These are phyloP conservation scores for Cordyceps fumosorosea DNA, from an alignment of 2,329 filamentous ascomycete genomes.

Conservation along the genomic window DNA sequence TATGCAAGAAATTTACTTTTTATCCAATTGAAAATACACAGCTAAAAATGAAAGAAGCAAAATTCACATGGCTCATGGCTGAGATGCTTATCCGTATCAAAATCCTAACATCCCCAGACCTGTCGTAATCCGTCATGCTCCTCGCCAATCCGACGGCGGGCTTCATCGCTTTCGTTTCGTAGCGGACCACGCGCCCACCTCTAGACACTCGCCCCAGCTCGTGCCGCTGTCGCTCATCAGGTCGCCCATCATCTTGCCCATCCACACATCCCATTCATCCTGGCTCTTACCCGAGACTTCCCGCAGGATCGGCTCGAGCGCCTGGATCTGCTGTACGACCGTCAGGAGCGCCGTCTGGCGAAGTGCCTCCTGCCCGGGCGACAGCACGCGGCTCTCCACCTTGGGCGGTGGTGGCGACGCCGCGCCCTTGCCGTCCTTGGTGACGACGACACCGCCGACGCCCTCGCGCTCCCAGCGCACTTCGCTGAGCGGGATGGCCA, in stretches of 20 bases:
- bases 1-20: neutral
- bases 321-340: slow-evolving; percentile 76
- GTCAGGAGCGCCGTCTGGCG: slow-evolving; percentile 67
- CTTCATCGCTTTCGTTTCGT: slow-evolving; percentile 51
- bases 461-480: slow-evolving; percentile 81
- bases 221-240: slow-evolving; percentile 73
- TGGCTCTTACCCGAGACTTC: slow-evolving; percentile 80
- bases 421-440: slow-evolving; percentile 45
- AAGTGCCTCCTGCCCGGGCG: slow-evolving; percentile 59
- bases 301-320: slow-evolving; percentile 73
- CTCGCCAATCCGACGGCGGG: slow-evolving; percentile 7
- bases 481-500: slow-evolving; percentile 83
- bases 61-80: neutral
- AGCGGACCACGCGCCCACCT: slow-evolving; percentile 80
- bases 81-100: neutral
- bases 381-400: slow-evolving; percentile 36
- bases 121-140: neutral
- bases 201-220: slow-evolving; percentile 78
- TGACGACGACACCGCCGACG: slow-evolving; percentile 54
- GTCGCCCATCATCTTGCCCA: slow-evolving; percentile 78
- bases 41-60: neutral
- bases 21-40: neutral
- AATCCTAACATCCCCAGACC: neutral
- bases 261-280: slow-evolving; percentile 90
- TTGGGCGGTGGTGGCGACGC: neutral